Conservation (phyloP, 176 grass and related monocot species). For the Oryza australiensis region DNA sequence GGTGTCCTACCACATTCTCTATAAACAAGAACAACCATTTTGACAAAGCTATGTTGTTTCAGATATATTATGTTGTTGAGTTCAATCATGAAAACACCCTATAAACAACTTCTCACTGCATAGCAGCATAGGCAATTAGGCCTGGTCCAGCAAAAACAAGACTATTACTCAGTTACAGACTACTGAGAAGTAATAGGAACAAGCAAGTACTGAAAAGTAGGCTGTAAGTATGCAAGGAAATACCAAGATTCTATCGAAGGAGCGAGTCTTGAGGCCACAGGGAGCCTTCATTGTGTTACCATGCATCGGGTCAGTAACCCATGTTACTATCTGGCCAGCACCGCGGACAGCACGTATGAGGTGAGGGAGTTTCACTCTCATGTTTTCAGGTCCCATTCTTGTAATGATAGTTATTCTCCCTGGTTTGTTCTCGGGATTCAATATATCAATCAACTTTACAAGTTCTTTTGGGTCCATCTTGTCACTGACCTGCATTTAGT, state of each 20-base stretch:
- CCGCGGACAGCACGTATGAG: constrained; percentile 81
- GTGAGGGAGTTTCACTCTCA: constrained; percentile 90
- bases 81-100: background rate
- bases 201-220: background rate
- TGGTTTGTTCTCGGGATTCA: constrained; percentile 80
- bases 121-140: background rate
- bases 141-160: background rate
- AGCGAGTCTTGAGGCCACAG: constrained; percentile 88
- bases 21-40: constrained; percentile 13
- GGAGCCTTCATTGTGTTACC: constrained; percentile 97
- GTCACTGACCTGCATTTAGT: constrained; percentile 68
- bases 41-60: constrained; percentile 11
- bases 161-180: constrained; percentile 4
- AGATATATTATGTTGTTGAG: background rate
- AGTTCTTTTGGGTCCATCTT: constrained; percentile 93
- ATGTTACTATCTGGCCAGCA: constrained; percentile 86
- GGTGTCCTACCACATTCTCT: background rate
- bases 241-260: constrained; percentile 91
- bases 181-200: background rate
- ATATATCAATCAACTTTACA: constrained; percentile 83
- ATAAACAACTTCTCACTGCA: background rate
- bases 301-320: constrained; percentile 96
- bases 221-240: constrained; percentile 5
- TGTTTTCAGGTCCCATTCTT: constrained; percentile 96
- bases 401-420: constrained; percentile 85